These are phyloP conservation scores for Stemphylium lycopersici DNA, from an alignment of 2,329 filamentous ascomycete genomes.

Conservation along the genomic window DNA sequence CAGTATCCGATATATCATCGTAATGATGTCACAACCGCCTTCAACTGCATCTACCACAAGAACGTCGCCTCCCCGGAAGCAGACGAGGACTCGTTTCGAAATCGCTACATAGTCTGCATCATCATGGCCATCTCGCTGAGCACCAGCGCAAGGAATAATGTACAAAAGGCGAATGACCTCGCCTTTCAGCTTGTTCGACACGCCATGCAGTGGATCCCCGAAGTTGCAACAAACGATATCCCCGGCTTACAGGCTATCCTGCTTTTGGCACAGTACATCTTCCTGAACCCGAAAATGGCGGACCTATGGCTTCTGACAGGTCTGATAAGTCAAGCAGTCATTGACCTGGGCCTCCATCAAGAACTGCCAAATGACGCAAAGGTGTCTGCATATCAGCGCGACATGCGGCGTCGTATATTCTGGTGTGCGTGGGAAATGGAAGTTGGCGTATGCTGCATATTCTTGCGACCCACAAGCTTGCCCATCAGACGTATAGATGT, in stretches of 20 bases:
- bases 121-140: constrained; percentile 48
- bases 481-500: constrained; percentile 40
- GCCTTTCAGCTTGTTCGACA: constrained; percentile 43
- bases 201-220: constrained; percentile 46
- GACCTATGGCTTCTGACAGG: constrained; percentile 48
- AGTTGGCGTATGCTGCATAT: constrained; percentile 44
- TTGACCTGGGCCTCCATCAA: constrained; percentile 46
- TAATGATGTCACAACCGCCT: constrained; percentile 41
- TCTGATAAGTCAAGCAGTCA: constrained; percentile 45
- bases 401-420: constrained; percentile 47
- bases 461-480: constrained; percentile 40
- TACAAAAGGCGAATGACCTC: constrained; percentile 40
- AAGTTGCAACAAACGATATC: constrained; percentile 46
- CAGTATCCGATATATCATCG: constrained; percentile 48
- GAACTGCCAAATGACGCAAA: constrained; percentile 39
- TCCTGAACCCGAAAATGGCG: constrained; percentile 45
- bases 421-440: constrained; percentile 50
- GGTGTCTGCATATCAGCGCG: constrained; percentile 40
- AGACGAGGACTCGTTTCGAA: constrained; percentile 34
- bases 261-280: constrained; percentile 45
- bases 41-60: constrained; percentile 41
- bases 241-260: constrained; percentile 44
- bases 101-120: constrained; percentile 46
- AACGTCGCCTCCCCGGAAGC: constrained; percentile 25
- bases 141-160: constrained; percentile 43